phyloP scores from a whole-genome alignment of 1,284 basidiomycete genomes.

The Ustilago sp. region DNA sequence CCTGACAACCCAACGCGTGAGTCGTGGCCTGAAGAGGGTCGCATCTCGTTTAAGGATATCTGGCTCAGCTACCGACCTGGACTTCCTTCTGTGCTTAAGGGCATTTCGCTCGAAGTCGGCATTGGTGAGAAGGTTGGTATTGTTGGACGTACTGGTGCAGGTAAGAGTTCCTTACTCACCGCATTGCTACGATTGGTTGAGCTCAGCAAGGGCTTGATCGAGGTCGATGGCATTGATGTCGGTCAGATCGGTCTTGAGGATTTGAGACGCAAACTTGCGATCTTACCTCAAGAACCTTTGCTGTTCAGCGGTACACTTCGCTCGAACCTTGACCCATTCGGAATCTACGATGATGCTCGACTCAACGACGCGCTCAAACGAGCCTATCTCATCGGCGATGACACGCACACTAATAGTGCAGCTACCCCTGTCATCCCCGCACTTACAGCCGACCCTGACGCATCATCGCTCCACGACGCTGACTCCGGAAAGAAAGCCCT shows the following conservation, averaged over 20 bases:
- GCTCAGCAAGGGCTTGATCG: constrained; percentile 75
- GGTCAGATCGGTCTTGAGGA: constrained; percentile 72
- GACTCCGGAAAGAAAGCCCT: constrained; percentile 43
- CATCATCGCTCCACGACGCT: constrained; percentile 26
- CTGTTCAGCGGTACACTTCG: constrained; percentile 70
- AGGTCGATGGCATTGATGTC: constrained; percentile 78
- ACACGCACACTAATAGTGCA: constrained; percentile 46
- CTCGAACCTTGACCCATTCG: constrained; percentile 69
- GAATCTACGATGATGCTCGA: constrained; percentile 67
- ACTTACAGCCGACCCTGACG: constrained; percentile 24
- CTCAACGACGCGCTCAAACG: constrained; percentile 69
- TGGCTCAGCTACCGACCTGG: constrained; percentile 73
- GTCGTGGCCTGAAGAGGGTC: constrained; percentile 67
- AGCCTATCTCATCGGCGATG: constrained; percentile 64
- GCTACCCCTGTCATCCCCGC: constrained; percentile 31
- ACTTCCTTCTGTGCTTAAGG: constrained; percentile 72
- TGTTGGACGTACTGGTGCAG: constrained; percentile 73
- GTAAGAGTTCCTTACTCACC: constrained; percentile 81
- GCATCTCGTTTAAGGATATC: constrained; percentile 65
- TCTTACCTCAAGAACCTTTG: constrained; percentile 68
- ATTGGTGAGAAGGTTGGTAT: constrained; percentile 74
- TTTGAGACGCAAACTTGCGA: constrained; percentile 61
- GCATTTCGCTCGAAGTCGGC: constrained; percentile 70
- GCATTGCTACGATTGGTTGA: constrained; percentile 80
- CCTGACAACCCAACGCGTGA: constrained; percentile 52